Conservation (phyloP, 2,329 filamentous ascomycete genomes). For the Penicillium verrucosum region DNA sequence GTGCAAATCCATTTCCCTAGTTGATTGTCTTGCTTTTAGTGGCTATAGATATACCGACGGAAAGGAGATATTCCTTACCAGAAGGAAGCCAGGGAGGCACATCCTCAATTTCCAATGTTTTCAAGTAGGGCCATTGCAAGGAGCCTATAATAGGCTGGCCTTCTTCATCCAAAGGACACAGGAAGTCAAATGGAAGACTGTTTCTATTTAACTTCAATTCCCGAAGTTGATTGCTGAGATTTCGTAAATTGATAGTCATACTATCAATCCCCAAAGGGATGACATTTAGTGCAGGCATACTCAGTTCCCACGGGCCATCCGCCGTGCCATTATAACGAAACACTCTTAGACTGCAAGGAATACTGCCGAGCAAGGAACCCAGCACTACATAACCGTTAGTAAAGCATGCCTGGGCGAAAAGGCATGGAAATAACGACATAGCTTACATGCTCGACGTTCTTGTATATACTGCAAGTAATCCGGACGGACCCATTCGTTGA, state of each 20-base stretch:
- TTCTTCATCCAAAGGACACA: not conserved
- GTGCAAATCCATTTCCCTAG: not conserved
- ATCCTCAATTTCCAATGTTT: not conserved
- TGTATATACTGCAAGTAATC: constrained; percentile 8
- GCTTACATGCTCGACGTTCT: constrained; percentile 9
- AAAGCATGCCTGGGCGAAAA: not conserved
- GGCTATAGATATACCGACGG: not conserved
- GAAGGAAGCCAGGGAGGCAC: constrained; percentile 5
- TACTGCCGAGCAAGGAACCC: not conserved
- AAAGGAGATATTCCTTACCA: not conserved
- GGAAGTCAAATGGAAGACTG: not conserved
- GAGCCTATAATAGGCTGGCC: not conserved
- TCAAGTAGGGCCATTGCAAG: constrained; percentile 1
- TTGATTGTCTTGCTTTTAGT: not conserved
- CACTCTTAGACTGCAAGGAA: not conserved
- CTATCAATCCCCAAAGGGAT: not conserved
- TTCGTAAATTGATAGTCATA: not conserved
- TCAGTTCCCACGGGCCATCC: not conserved
- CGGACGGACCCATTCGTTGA: constrained; percentile 7
- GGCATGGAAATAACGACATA: not conserved
- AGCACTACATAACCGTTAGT: constrained; percentile 1
- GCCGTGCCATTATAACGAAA: not conserved
- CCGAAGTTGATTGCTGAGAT: constrained; percentile 1
- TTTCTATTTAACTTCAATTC: not conserved
- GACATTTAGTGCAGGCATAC: not conserved